Base-by-base conservation (phyloP, 148 eudicot species). In the Vaccinium vitisidaea region DNA sequence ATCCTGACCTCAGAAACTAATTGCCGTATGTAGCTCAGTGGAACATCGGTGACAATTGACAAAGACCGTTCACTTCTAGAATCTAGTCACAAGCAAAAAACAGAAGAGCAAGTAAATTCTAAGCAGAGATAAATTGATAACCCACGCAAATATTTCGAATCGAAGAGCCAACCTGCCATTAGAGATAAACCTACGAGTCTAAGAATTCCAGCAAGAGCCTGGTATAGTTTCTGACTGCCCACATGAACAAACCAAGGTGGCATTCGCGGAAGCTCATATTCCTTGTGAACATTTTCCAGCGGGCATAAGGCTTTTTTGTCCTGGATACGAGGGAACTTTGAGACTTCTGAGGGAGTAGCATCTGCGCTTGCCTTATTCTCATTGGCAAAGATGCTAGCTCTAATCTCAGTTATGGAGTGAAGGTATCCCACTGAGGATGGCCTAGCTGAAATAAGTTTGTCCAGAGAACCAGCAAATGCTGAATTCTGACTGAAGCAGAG, bases 181-280 rank as follows among this genome's bases (percentile, higher is more conserved):
- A 93, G 88, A 80, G 93, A 93, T 86, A 93, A 88, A 59, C 98
- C 93, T 69, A 93, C 87, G 53, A 96, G 95, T 87, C 98, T 92
- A 73, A 96, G 92, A 84, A 96, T 88, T 83, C 93, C 90, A 80
- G 97, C 95, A 85, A 96, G 94, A 74, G 94, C 88, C 65, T 85
- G 90, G 88, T 96, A 96, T 75, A 96, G 86, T 83, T 96, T 93
- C 82, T 90, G 88, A 85, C 95, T 90, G 85, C 95, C 94, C 73
- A 90, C 86, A 83, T 91, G 32, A 65, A 83, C 84, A 92, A 94
- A 95, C 99, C 99, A 96, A 86, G 99, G 99, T 80, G 99, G 99
- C 93, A 96, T 91, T 84, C 93, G 91, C 50, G 97, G 99, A 87
- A 96, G 93, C 87, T 89, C 88, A 83, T 87, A 92, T 71, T 92